phyloP scores from a whole-genome alignment of 192 early-diverging fungal genomes.

The Physocladia obscura region DNA sequence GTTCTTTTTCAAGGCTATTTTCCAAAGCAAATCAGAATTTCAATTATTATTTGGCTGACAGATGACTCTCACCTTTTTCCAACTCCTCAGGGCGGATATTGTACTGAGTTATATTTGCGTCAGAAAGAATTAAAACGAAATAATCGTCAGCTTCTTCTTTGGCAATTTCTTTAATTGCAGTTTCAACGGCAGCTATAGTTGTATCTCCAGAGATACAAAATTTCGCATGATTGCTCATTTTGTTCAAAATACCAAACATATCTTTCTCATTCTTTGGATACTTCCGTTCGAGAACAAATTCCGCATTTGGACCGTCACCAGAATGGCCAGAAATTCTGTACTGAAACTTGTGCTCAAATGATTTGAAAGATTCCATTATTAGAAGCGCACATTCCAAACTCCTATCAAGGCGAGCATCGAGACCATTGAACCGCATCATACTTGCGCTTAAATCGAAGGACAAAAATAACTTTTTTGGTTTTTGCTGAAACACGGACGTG shows the following conservation, averaged over 20 bases:
- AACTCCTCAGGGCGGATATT: conserved; percentile 72
- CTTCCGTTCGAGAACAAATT: conserved; percentile 67
- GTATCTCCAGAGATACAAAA: conserved; percentile 79
- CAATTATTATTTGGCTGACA: too few relatives aligned
- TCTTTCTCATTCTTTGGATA: conserved; percentile 81
- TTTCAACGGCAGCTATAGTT: conserved; percentile 65
- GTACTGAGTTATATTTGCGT: conserved; percentile 79
- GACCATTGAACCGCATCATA: conserved; percentile 44
- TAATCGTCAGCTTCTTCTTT: conserved; percentile 74
- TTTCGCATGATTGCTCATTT: conserved; percentile 77
- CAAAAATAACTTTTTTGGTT: conserved; percentile 75
- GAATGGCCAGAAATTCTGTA: conserved; percentile 78
- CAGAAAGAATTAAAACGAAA: conserved; percentile 74
- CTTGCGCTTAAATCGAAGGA: conserved; percentile 76
- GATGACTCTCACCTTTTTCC: conserved; percentile 24
- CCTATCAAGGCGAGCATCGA: conserved; percentile 44
- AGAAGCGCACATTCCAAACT: conserved; percentile 42
- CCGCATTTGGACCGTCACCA: conserved; percentile 70
- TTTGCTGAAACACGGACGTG: conserved; percentile 66
- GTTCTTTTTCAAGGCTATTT: conserved; percentile 64
- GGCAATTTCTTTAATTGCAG: conserved; percentile 67
- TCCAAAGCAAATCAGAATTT: neutral
- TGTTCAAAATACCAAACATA: conserved; percentile 50
- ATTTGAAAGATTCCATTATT: conserved; percentile 73
- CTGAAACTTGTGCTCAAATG: conserved; percentile 75